phyloP scores from a whole-genome alignment of 805 yeast genomes.

The Yarrowia bubula region DNA sequence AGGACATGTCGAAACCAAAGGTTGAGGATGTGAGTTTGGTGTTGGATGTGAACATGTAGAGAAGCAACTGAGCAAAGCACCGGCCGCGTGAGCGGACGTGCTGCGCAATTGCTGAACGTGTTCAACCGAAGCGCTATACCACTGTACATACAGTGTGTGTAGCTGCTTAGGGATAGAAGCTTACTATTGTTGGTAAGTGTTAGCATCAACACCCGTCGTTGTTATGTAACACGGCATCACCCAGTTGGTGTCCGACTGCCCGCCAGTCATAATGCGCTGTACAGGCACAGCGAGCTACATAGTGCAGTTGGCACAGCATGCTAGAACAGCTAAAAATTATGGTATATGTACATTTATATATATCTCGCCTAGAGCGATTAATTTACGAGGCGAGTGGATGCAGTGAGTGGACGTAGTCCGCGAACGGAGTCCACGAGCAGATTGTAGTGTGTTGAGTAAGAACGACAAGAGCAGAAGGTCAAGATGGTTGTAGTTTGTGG shows the following conservation, averaged over 20 bases:
- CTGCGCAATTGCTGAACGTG: too few species aligned
- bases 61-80: too few species aligned
- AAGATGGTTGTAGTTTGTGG: neutral
- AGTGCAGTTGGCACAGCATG: neutral
- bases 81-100: too few species aligned
- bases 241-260: neutral
- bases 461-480: neutral
- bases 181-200: too few species aligned
- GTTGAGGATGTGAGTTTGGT: constrained; percentile 86
- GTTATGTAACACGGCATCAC: too few species aligned
- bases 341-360: constrained; percentile 4
- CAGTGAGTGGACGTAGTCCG: too few species aligned
- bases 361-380: constrained; percentile 7
- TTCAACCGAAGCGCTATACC: too few species aligned
- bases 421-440: too few species aligned
- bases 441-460: too few species aligned
- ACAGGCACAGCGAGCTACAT: neutral
- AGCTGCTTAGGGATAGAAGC: too few species aligned
- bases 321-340: neutral
- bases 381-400: neutral
- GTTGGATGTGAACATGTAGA: constrained; percentile 57
- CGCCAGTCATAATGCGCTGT: neutral
- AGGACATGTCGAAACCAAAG: constrained; percentile 67
- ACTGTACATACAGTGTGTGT: too few species aligned
- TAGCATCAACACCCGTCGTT: too few species aligned